Evolutionary conservation across 176 grass and related monocot species (phyloP).

Genomic region (Areca catechu): DNA sequence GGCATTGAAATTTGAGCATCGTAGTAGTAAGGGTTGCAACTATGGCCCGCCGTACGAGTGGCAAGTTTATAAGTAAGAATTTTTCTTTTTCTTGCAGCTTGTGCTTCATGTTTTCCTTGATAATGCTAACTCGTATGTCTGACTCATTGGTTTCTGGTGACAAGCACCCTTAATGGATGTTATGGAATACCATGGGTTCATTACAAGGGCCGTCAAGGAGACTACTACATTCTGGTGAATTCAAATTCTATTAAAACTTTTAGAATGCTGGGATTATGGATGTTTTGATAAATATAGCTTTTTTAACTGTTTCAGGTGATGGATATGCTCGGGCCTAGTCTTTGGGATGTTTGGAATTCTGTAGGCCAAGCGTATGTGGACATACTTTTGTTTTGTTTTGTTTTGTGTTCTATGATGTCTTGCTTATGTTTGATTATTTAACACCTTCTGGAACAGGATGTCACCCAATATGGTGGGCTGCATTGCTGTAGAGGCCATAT

Average conservation of each 20-base stretch:
- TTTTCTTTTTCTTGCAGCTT: not conserved
- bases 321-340: conserved; percentile 95
- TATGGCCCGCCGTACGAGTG: conserved; percentile 98
- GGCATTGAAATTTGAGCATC: conserved; percentile 96
- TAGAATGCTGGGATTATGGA: too few relatives aligned
- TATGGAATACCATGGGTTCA: conserved; percentile 93
- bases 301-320: conserved; percentile 64
- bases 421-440: not conserved
- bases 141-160: conserved; percentile 6
- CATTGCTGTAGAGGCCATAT: conserved; percentile 94
- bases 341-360: conserved; percentile 99
- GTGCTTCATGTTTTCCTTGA: not conserved
- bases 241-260: conserved; percentile 2
- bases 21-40: conserved; percentile 95
- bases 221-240: conserved; percentile 87
- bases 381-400: conserved; percentile 1
- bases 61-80: conserved; percentile 87
- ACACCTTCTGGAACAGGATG: conserved; percentile 43
- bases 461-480: conserved; percentile 82
- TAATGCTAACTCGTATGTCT: too few relatives aligned
- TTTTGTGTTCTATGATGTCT: not conserved
- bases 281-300: not conserved
- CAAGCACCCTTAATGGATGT: conserved; percentile 78
- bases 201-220: conserved; percentile 94
- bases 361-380: conserved; percentile 76